Evolutionary conservation across 495 filamentous ascomycete species (phyloP).

Genomic region (Glarea lozoyensis): DNA sequence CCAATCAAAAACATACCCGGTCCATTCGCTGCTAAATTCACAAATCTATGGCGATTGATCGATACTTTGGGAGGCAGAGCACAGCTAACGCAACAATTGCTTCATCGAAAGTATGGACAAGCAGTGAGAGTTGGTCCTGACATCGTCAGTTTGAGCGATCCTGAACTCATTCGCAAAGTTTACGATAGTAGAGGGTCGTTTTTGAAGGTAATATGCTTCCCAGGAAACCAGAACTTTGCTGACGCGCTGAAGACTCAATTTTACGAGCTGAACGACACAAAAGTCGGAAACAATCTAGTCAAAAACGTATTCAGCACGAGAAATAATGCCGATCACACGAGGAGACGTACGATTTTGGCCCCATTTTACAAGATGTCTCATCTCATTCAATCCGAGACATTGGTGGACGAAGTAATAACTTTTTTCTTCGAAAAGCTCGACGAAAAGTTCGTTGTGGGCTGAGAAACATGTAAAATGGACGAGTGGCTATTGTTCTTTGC

Average conservation of each 20-base stretch:
- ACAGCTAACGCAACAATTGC: conserved; percentile 1
- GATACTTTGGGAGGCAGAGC: background rate
- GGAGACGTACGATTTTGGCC: background rate
- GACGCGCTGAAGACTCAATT: conserved; percentile 26
- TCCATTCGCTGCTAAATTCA: conserved; percentile 4
- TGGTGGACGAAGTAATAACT: conserved; percentile 27
- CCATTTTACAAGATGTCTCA: conserved; percentile 1
- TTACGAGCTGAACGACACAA: conserved; percentile 27
- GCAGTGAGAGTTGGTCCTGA: conserved; percentile 35
- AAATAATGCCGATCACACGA: background rate
- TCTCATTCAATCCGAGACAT: conserved; percentile 23
- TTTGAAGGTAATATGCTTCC: conserved; percentile 22
- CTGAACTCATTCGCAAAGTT: conserved; percentile 27
- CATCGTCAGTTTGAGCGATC: conserved; percentile 29
- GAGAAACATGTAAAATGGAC: conserved; percentile 22
- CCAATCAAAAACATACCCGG: conserved; percentile 1
- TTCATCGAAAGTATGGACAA: conserved; percentile 38
- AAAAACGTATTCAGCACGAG: conserved; percentile 1
- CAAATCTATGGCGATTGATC: conserved; percentile 6
- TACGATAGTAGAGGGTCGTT: conserved; percentile 30
- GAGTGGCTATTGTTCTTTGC: conserved; percentile 28
- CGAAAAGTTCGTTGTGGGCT: conserved; percentile 21
- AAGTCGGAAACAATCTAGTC: conserved; percentile 23
- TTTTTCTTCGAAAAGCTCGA: conserved; percentile 26
- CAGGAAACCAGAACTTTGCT: background rate